These are phyloP conservation scores for Pelargonium nanum DNA, from an alignment of 345 rosid species.

Conservation along the genomic window DNA sequence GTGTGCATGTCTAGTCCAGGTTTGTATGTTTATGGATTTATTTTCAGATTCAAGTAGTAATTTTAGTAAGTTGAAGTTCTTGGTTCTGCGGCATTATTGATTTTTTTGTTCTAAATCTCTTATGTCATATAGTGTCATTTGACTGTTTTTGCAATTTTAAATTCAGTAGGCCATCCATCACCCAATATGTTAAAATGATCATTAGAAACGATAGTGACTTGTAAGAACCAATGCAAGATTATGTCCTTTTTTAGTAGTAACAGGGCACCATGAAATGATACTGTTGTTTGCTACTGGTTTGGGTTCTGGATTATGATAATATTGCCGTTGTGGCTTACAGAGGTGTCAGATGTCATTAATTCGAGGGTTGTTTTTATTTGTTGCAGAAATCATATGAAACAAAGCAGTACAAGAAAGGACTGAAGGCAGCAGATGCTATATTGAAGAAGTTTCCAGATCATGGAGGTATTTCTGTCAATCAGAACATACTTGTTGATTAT, in stretches of 20 bases:
- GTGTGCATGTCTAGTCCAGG: background rate
- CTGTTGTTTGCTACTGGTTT: too few species aligned
- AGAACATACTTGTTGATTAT: background rate
- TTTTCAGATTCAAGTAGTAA: background rate
- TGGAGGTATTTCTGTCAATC: conserved; percentile 60
- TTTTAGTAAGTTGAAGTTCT: background rate
- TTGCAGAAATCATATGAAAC: conserved; percentile 98
- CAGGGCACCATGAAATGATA: too few species aligned
- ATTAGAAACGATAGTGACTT: too few species aligned
- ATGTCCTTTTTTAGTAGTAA: too few species aligned
- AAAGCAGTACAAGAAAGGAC: conserved; percentile 94
- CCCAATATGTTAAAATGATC: too few species aligned
- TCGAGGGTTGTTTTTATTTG: background rate
- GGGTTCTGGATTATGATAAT: too few species aligned
- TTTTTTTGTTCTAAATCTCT: background rate
- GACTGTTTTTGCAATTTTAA: too few species aligned
- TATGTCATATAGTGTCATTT: background rate
- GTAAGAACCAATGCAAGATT: too few species aligned
- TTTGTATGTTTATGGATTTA: background rate
- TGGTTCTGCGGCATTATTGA: background rate
- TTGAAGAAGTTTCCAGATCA: conserved; percentile 94
- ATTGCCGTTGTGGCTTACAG: too few species aligned
- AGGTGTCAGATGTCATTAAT: too few species aligned
- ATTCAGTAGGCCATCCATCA: too few species aligned
- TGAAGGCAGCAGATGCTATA: conserved; percentile 96